phyloP scores from a whole-genome alignment of 2,329 filamentous ascomycete genomes.

The Penicillium carneum region DNA sequence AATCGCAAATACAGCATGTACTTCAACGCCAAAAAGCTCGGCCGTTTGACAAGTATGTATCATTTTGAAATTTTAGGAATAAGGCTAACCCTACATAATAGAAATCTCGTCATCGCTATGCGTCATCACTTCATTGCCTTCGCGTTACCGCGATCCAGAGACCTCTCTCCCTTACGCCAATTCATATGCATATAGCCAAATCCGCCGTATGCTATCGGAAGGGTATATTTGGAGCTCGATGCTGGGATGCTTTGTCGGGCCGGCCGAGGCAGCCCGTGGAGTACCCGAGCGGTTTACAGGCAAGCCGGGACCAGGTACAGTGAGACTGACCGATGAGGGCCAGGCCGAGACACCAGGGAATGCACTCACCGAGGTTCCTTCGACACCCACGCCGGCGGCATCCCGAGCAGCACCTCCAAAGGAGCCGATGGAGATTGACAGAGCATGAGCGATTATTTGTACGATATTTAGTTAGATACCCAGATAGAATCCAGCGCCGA shows the following conservation, averaged over 20 bases:
- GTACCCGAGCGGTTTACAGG: constrained; percentile 77
- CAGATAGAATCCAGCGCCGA: constrained; percentile 13
- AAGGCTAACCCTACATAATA: constrained; percentile 32
- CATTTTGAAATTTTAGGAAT: background rate
- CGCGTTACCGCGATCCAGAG: constrained; percentile 82
- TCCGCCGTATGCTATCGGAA: constrained; percentile 74
- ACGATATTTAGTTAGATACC: constrained; percentile 24
- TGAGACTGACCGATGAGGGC: constrained; percentile 13
- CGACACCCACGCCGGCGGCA: constrained; percentile 13
- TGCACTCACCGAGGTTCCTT: background rate
- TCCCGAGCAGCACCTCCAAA: constrained; percentile 7
- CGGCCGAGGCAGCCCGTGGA: constrained; percentile 65
- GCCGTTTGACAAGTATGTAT: constrained; percentile 56
- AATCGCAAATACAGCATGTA: constrained; percentile 63
- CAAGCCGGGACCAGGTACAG: constrained; percentile 14
- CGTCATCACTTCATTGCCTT: constrained; percentile 80
- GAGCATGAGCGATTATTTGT: constrained; percentile 13
- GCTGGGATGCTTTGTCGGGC: constrained; percentile 83
- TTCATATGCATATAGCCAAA: constrained; percentile 76
- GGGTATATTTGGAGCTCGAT: constrained; percentile 83
- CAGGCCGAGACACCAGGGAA: constrained; percentile 20
- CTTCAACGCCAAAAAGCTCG: constrained; percentile 60
- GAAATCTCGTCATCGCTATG: constrained; percentile 66
- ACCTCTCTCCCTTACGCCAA: constrained; percentile 85
- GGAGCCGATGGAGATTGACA: constrained; percentile 32